Base-by-base conservation (phyloP, 2,329 filamentous ascomycete genomes). In the Podosphaera fusca region DNA sequence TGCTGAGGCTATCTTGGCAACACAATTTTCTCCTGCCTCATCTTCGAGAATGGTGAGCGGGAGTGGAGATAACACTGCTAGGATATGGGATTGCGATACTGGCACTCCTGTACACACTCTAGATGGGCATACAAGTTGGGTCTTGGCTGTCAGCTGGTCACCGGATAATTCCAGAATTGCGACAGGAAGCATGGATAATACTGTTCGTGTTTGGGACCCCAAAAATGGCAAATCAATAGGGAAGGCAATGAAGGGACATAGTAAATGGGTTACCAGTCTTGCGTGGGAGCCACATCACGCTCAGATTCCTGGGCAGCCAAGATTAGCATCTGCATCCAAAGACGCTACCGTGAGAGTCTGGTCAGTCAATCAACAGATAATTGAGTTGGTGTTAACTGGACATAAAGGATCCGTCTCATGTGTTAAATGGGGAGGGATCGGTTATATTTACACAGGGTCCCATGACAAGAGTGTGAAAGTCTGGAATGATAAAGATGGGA, bases 11-110 rank as follows among this genome's bases (percentile, higher is more conserved):
- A 96, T 96, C 63, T 74, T 96, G 30, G 79, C 85, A 35, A 83
- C 85, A 2, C 81, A 89, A 45, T 96, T 95, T 69, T 92, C 85
- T 0, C 90, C 90, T 0, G 77, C 78, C 42, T 81, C 78, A 5
- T 90, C 85, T 33, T 80, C 81, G 9, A 77, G 82, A 58, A 77
- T 95, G 69, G 89, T 88, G 0, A 95, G 87, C 1, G 92, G 90
- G 0, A 87, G 84, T 60, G 92, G 92, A 52, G 92, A 98, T 66
- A 84, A 84, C 63, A 95, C 89, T 1, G 90, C 89, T 0, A 75
- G 90, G 58, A 83, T 96, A 71, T 95, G 87, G 87, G 89, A 98
- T 65, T 89, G 87, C 54, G 87, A 95, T 65, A 95, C 88, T 0
- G 89, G 89, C 53, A 95, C 88, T 9, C 88, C 89, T 0, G 78